Evolutionary conservation across 192 early-diverging fungal genomes (phyloP), one percentile per base, ranked within the genome.

Genomic region (Spizellomyces sp.): DNA sequence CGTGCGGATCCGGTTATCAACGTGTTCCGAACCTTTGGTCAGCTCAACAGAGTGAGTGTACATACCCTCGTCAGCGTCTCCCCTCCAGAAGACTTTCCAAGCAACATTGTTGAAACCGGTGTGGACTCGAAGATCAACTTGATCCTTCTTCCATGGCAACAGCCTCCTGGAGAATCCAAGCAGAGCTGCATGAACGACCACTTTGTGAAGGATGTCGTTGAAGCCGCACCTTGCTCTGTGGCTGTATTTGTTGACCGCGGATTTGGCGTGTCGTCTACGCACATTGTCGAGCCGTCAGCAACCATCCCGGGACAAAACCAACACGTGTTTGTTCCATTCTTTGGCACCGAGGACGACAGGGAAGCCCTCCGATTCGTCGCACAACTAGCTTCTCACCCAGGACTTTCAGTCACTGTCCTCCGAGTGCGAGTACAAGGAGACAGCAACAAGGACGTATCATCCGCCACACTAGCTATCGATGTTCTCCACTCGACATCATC

Each of bases 11-110:
- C 93, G 0, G 83, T 94, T 12, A 77, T 98, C 75, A 91, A 86
- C 44, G 90, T 95, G 48, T 90, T 98, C 76, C 78, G 91, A 4
- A 90, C 92, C 0, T 94, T 96, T 80, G 91, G 89, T 21, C 87
- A 83, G 43, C 79, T 96, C 9, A 90, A 88, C 75, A 81, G 85
- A 9, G 83, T 95, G 55, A 74, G 73, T 1, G 78, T 95, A 44
- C 77, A 80, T 7, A 84, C 91, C 4, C 76, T 83, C 8, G 75
- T 98, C 58, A 77, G 77, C 15, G 78, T 95, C 41, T 75, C 85
- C 10, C 72, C 85, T 9, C 77, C 78, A 10, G 81, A 87, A 47
- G 90, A 92, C 47, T 96, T 93, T 81, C 84, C 87, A 21, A 75
- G 84, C 17, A 84, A 86, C 45, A 85, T 95, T 8, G 65, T 81